Base-by-base conservation (phyloP, 768 basidiomycete genomes). In the Albatrellus ellisii region DNA sequence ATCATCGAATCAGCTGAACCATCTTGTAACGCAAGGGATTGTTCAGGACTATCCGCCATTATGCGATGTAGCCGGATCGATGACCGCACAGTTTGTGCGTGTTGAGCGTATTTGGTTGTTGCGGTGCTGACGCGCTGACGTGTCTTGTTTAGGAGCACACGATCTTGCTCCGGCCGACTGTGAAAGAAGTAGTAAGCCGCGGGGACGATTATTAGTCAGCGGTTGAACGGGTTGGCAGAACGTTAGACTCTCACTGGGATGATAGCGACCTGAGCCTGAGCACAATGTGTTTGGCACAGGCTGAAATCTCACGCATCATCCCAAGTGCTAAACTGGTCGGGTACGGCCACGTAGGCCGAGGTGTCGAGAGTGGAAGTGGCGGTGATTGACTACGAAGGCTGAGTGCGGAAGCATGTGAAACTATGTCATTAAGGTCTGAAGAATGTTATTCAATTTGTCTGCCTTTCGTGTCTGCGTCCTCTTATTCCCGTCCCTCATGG, bases 1-100 rank as follows among this genome's bases (percentile, higher is more conserved):
- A n/a, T n/a, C n/a, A n/a, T 42, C 39, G 28, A 9, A 36, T 36
- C 52, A 92, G 90, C 66, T 97, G 37, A 92, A 91, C 52, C 76
- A 94, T 49, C 69, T 98, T 6, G 95, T 99, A 21, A 63, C 71
- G 32, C 82, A 90, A 60, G 84, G 81, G 1, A 77, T 97, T 41
- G 90, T 99, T 2, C 75, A 80, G 49, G 87, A 83, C 48, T 97
- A 98, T 58, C 95, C 89, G 8, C 95, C 95, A 0, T 66, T 99
- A 27, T 83, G 77, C 51, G 95, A 98, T 58, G 73, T 76, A 41
- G 66, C 64, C 39, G 91, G 79, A 29, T 75, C 80, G 2, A 95
- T 92, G 88, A 95, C 92, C 0, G 94, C 94, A 8, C 94, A 97
- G 66, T 85, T 83, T 58, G 83, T 86, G 52, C 47, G 77, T 65